Evolutionary conservation across 83 land plant genomes (phyloP), one percentile per base, ranked within the genome.

Genomic region (Diphasiastrum complanatum): DNA sequence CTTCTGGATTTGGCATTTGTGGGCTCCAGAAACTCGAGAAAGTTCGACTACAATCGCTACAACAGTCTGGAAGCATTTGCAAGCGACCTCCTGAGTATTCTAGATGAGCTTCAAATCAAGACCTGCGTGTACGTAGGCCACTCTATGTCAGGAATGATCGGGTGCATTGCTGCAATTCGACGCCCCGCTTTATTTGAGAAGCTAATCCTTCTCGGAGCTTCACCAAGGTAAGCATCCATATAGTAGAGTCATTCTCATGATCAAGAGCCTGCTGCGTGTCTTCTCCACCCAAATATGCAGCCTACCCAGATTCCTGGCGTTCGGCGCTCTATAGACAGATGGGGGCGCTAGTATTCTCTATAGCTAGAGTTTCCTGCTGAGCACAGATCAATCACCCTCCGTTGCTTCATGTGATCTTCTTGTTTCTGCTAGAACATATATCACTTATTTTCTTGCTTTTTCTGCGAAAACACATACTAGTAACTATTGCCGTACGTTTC

Each of bases 151-250:
- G 58, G 58, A 4, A 23, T 54, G 58, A 54, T 54, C 33, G 58
- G 58, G n/a, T 54, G 58, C 33, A 14, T 54, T 5, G 58, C 58
- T 6, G 4, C 58, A 5, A n/a, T 28, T 25, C 25, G n/a, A 5
- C 58, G 58, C n/a, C 58, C 58, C 33, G 36, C 14, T 5, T 33
- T 54, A 5, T 54, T 54, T 25, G 6, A 5, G 3, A 54, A 54
- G 33, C 58, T 54, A 5, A 28, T 54, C 33, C 58, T 54, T 14
- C 58, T 54, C 33, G 58, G 58, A 54, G 33, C 58, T n/a, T 26
- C 58, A 6, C 58, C 58, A 4, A 25, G 58, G 58, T 54, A 54
- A 18, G n/a, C n/a, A n/a, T n/a, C n/a, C n/a, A n/a, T n/a, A n/a
- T n/a, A n/a, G n/a, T n/a, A n/a, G n/a, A n/a, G n/a, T n/a, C n/a